These are phyloP conservation scores for Astragalus membranaceus DNA, from an alignment of 306 rosid species.

Conservation along the genomic window DNA sequence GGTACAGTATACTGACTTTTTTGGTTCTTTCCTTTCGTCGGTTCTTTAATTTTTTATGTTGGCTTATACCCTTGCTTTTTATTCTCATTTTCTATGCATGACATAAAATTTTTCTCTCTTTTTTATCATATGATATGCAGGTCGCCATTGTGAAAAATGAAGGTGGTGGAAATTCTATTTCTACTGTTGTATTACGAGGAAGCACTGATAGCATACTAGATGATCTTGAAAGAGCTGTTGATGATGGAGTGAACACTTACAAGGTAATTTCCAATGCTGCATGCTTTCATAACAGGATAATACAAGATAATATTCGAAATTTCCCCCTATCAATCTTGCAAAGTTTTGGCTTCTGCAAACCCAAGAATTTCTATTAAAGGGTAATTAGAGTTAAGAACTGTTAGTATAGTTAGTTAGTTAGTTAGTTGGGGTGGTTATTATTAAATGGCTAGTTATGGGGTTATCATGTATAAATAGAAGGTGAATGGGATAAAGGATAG, in stretches of 20 bases:
- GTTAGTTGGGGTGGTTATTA: no score
- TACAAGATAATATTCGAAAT: not conserved
- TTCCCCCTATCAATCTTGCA: not conserved
- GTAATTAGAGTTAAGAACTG: no score
- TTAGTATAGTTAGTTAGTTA: no score
- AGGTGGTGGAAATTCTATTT: conserved; percentile 79
- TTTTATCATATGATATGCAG: conserved; percentile 29
- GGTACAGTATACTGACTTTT: conserved; percentile 37
- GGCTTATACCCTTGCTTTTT: not conserved
- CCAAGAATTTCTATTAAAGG: not conserved
- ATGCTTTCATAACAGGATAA: not conserved
- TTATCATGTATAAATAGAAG: no score
- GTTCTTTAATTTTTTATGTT: not conserved
- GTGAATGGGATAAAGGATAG: no score
- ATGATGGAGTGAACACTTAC: conserved; percentile 89
- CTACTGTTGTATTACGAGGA: conserved; percentile 74
- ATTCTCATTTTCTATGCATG: not conserved
- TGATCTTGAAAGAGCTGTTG: conserved; percentile 93
- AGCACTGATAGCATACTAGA: conserved; percentile 84
- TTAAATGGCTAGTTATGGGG: no score
- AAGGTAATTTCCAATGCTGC: conserved; percentile 46
- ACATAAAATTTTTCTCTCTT: not conserved
- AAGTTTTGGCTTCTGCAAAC: not conserved
- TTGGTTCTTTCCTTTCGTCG: not conserved
- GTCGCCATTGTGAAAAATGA: conserved; percentile 70